Evolutionary conservation across 768 basidiomycete species (phyloP).

Genomic region (Amanita exitialis): DNA sequence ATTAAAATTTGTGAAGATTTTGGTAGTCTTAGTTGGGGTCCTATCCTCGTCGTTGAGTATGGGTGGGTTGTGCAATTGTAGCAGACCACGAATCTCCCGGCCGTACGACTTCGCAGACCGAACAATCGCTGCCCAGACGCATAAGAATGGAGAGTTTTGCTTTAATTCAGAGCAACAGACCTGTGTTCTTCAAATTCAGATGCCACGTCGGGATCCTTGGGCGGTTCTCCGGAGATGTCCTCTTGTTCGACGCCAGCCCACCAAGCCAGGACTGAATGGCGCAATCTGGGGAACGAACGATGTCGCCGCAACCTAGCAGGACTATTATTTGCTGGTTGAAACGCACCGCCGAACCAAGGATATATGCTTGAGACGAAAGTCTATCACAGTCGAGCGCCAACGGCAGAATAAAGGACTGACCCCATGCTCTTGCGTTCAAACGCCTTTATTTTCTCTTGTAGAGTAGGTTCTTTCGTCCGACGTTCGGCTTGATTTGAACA

Average conservation of each 20-base stretch:
- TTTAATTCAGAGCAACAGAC: background rate
- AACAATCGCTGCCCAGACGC: background rate
- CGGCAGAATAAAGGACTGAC: background rate
- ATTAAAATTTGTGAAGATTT: constrained; percentile 1
- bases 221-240: background rate
- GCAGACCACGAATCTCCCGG: constrained; percentile 6
- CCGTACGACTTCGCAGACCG: constrained; percentile 1
- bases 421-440: constrained; percentile 6
- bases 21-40: background rate
- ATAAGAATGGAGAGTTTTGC: background rate
- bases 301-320: background rate
- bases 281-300: constrained; percentile 5
- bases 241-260: constrained; percentile 6
- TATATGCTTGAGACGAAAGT: background rate
- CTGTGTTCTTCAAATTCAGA: constrained; percentile 5
- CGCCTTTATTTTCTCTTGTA: constrained; percentile 4
- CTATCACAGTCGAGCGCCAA: background rate
- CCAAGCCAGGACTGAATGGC: constrained; percentile 5
- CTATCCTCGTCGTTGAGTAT: background rate
- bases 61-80: background rate
- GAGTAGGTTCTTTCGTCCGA: background rate
- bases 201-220: background rate
- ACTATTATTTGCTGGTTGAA: background rate
- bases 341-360: background rate
- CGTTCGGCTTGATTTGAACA: constrained; percentile 4